Evolutionary conservation across 1,284 basidiomycete genomes (phyloP).

Genomic region (Fomes fomentarius): DNA sequence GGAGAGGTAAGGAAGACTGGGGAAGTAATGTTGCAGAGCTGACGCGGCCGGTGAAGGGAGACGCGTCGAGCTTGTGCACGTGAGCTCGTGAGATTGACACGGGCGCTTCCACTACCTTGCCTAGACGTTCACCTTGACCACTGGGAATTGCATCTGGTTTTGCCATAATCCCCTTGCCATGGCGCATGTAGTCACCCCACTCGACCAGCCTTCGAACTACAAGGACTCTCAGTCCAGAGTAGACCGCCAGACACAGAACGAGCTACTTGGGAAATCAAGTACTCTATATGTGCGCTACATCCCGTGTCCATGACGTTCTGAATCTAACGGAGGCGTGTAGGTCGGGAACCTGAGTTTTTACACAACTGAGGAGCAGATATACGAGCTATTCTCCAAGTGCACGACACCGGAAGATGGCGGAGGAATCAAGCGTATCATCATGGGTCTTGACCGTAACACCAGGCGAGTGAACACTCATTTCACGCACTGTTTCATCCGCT

Average conservation of each 20-base stretch:
- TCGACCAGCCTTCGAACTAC: constrained; percentile 95
- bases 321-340: constrained; percentile 43
- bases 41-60: constrained; percentile 51
- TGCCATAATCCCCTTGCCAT: constrained; percentile 44
- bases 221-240: constrained; percentile 87
- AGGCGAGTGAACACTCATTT: constrained; percentile 53
- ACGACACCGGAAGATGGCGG: constrained; percentile 89
- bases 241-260: constrained; percentile 71
- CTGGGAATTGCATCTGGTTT: constrained; percentile 17
- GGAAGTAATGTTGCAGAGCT: no score
- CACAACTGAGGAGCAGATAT: constrained; percentile 99
- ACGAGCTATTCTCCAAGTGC: constrained; percentile 95
- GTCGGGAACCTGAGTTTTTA: constrained; percentile 98
- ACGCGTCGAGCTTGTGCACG: constrained; percentile 25
- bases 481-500: not conserved
- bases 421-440: constrained; percentile 98
- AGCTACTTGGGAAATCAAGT: constrained; percentile 71
- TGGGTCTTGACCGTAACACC: constrained; percentile 97
- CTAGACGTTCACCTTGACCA: constrained; percentile 6
- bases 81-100: constrained; percentile 13
- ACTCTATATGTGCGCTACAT: constrained; percentile 71
- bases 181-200: constrained; percentile 83
- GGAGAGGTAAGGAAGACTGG: constrained; percentile 8
- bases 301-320: not conserved
- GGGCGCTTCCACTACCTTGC: constrained; percentile 13